Evolutionary conservation across 768 basidiomycete genomes (phyloP).

Genomic region (Hemileccinum rubropunctum): DNA sequence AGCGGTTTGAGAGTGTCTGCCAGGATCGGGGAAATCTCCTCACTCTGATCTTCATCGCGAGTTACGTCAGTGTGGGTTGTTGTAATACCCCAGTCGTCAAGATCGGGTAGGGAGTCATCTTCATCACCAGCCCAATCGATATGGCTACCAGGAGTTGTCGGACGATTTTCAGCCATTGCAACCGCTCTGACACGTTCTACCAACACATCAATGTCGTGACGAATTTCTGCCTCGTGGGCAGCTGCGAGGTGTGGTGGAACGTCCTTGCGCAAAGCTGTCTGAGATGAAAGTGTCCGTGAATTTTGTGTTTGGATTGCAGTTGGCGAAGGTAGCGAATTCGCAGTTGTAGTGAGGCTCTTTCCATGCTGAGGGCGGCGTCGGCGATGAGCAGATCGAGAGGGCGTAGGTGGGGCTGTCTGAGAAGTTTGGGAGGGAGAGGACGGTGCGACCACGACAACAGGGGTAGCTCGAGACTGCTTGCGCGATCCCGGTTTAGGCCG

Average conservation of each 20-base stretch:
- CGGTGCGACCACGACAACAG: constrained; percentile 18
- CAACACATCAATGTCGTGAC: constrained; percentile 68
- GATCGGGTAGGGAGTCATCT: constrained; percentile 73
- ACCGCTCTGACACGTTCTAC: constrained; percentile 75
- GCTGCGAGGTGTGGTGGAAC: constrained; percentile 54
- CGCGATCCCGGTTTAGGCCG: constrained; percentile 24
- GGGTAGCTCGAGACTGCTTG: constrained; percentile 20
- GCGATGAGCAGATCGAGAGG: constrained; percentile 45
- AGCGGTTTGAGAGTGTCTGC: constrained; percentile 61
- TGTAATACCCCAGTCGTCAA: constrained; percentile 82
- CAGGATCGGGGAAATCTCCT: constrained; percentile 65
- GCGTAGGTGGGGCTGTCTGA: constrained; percentile 27
- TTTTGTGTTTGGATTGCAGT: constrained; percentile 35
- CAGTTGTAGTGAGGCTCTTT: constrained; percentile 21
- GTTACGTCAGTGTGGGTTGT: constrained; percentile 35
- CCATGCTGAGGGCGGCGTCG: constrained; percentile 47
- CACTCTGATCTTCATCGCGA: constrained; percentile 29
- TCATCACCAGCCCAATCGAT: constrained; percentile 91
- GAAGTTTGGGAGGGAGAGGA: constrained; percentile 20
- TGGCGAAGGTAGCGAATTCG: constrained; percentile 14
- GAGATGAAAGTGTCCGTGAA: constrained; percentile 24
- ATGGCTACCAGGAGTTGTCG: constrained; percentile 71
- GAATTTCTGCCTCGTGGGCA: constrained; percentile 44
- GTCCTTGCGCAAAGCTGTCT: constrained; percentile 45
- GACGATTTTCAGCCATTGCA: constrained; percentile 66